Conservation (phyloP, 192 early-diverging fungal species). For the Entomortierella lignicola region DNA sequence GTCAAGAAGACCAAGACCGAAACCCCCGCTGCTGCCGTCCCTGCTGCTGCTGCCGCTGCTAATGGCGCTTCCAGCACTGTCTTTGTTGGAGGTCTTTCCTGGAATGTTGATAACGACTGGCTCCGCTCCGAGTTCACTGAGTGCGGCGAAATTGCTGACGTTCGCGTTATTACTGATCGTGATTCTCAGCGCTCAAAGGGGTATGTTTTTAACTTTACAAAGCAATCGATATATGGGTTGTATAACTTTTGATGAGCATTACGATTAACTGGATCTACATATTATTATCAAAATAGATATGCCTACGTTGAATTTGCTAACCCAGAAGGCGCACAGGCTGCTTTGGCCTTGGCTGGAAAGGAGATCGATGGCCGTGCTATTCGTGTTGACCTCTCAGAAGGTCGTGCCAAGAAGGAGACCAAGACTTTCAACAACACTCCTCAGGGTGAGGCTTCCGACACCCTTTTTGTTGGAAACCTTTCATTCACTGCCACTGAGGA, state of each 20-base stretch:
- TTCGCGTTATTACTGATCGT: conserved; percentile 83
- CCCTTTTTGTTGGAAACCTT: conserved; percentile 87
- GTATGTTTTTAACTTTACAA: too few relatives aligned
- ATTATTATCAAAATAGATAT: conserved; percentile 63
- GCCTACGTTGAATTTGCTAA: conserved; percentile 90
- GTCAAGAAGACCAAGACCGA: conserved; percentile 62
- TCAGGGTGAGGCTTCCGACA: conserved; percentile 70
- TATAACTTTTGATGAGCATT: too few relatives aligned
- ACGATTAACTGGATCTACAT: too few relatives aligned
- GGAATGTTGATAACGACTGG: conserved; percentile 74
- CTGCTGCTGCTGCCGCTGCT: conserved; percentile 43
- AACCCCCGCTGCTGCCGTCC: conserved; percentile 52
- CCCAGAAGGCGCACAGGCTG: conserved; percentile 73
- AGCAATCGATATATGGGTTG: too few relatives aligned
- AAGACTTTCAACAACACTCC: conserved; percentile 52
- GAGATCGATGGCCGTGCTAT: conserved; percentile 89
- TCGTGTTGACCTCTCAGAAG: conserved; percentile 78
- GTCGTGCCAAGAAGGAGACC: conserved; percentile 56
- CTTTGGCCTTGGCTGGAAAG: conserved; percentile 70
- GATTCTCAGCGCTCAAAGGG: conserved; percentile 81
- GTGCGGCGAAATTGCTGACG: conserved; percentile 76
- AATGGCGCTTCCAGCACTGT: conserved; percentile 60
- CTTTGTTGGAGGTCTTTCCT: conserved; percentile 83
- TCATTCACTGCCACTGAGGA: conserved; percentile 74
- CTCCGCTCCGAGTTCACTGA: conserved; percentile 71